Evolutionary conservation across 2,329 filamentous ascomycete species (phyloP).

Genomic region (Talaromyces rugulosus): DNA sequence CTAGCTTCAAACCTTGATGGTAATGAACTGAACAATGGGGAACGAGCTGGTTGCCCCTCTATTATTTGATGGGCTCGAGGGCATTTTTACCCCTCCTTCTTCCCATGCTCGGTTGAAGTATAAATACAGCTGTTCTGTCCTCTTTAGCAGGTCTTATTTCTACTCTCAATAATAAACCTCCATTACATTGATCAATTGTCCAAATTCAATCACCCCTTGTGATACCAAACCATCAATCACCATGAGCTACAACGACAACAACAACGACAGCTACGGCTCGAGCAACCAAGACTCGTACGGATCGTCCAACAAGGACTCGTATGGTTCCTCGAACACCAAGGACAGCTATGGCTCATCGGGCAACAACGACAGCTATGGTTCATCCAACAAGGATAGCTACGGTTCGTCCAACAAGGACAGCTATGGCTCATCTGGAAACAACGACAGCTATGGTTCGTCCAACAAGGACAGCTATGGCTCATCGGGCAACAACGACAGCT

Average conservation of each 20-base stretch:
- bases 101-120: not conserved
- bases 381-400: not conserved
- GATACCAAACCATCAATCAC: not conserved
- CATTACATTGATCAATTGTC: too few relatives aligned
- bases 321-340: not conserved
- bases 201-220: not conserved
- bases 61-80: not conserved
- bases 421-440: too few relatives aligned
- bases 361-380: slow-evolving; percentile 1
- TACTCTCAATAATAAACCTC: too few relatives aligned
- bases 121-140: not conserved
- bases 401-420: not conserved
- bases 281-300: not conserved
- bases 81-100: not conserved
- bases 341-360: not conserved
- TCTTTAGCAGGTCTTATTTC: not conserved
- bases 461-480: not conserved
- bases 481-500: slow-evolving; percentile 1
- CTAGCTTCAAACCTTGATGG: not conserved
- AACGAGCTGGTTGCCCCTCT: not conserved
- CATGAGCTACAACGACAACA: slow-evolving; percentile 9
- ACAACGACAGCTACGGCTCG: not conserved
- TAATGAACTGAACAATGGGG: not conserved
- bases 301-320: slow-evolving; percentile 6
- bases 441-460: not conserved